Percentiles rank a stretch among this genome's conserved stretches.
Conservation (phyloP, 257 asterid species). For the Primulina eburnea region DNA sequence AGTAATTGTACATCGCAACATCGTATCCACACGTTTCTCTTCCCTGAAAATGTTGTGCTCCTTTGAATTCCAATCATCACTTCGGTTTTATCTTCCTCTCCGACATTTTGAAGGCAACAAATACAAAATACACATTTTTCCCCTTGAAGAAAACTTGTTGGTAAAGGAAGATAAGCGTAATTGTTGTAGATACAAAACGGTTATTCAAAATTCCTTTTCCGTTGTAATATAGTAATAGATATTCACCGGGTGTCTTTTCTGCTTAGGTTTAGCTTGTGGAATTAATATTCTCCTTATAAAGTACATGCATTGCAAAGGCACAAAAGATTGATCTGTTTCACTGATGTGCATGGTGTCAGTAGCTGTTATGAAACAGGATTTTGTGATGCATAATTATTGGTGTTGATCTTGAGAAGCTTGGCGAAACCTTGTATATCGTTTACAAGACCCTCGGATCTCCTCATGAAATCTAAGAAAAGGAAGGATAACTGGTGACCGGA, state of each 20-base stretch:
- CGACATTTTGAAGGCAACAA: too few relatives aligned
- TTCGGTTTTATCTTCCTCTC: too few relatives aligned
- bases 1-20: too few relatives aligned
- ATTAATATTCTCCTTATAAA: neutral
- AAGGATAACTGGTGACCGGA: neutral
- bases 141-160: too few relatives aligned
- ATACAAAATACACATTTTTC: too few relatives aligned
- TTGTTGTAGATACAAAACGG: too few relatives aligned
- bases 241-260: neutral
- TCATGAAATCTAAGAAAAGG: neutral
- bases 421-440: neutral
- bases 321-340: neutral
- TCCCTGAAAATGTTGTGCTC: too few relatives aligned
- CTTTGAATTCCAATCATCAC: too few relatives aligned
- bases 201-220: too few relatives aligned
- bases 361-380: neutral
- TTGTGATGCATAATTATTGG: neutral
- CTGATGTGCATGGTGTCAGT: neutral
- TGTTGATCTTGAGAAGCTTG: neutral
- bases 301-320: neutral
- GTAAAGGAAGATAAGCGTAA: too few relatives aligned
- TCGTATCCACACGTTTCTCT: too few relatives aligned
- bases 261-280: neutral
- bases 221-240: too few relatives aligned
- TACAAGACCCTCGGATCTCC: neutral